A percentile compares a stretch with the other conserved stretches of the same genome.
phyloP scores from a whole-genome alignment of 352 stramenopile genomes.

The Paralagenidium karlingii region DNA sequence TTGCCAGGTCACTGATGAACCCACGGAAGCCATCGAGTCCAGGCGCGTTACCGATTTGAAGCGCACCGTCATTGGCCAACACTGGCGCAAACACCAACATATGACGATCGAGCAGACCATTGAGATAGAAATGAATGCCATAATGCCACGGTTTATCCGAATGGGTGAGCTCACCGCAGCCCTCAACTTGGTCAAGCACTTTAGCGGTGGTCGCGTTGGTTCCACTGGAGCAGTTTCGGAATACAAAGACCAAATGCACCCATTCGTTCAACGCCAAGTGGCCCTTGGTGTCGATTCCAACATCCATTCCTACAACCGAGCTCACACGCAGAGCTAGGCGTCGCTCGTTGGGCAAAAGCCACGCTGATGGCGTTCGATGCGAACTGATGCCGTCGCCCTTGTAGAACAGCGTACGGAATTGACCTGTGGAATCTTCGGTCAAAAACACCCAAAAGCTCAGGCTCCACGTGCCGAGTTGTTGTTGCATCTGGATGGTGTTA shows the following conservation, averaged over 20 bases:
- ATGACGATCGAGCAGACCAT: slow-evolving; percentile 37
- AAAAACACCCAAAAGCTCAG: slow-evolving; percentile 59
- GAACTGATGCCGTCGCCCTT: slow-evolving; percentile 50
- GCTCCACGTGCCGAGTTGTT: slow-evolving; percentile 34
- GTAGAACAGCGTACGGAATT: slow-evolving; percentile 67
- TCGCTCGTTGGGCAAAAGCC: slow-evolving; percentile 57
- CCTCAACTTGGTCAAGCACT: not conserved
- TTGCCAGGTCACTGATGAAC: slow-evolving; percentile 40
- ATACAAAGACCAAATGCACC: slow-evolving; percentile 57
- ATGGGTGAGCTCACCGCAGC: not conserved
- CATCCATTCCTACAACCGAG: slow-evolving; percentile 30
- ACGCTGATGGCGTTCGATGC: slow-evolving; percentile 68
- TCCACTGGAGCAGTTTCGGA: slow-evolving; percentile 36
- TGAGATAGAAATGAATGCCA: slow-evolving; percentile 37
- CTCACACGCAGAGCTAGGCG: slow-evolving; percentile 57
- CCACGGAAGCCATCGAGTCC: slow-evolving; percentile 53
- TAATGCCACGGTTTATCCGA: slow-evolving; percentile 18
- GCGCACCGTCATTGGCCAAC: slow-evolving; percentile 29
- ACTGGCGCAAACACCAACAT: slow-evolving; percentile 28
- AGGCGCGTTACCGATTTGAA: slow-evolving; percentile 54
- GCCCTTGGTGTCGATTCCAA: slow-evolving; percentile 30
- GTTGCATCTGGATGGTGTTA: slow-evolving; percentile 15
- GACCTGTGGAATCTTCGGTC: slow-evolving; percentile 31
- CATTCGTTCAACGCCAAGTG: slow-evolving; percentile 39
- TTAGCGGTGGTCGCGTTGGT: not conserved